Base-by-base conservation (phyloP, 2,329 filamentous ascomycete genomes). In the Graphilbum ipis-grandicollis region DNA sequence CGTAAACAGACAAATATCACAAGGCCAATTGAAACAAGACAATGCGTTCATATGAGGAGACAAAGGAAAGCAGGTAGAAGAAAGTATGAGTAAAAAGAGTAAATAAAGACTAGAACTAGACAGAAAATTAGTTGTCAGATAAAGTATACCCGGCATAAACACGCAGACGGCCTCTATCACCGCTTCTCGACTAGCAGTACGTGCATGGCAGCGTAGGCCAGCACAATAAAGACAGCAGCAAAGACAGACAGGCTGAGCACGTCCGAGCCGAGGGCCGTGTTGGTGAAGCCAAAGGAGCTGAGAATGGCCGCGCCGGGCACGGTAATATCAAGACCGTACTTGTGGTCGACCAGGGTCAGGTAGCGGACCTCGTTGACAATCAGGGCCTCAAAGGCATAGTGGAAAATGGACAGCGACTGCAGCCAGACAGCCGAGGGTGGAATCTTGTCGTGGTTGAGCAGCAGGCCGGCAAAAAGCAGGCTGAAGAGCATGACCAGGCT, bases 401-500 rank as follows among this genome's bases (percentile, higher is more conserved):
- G 90, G 68, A 98, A 98, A 44, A 98, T 98, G 2, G 86, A 94
- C 9, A 98, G 62, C 59, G 71, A 74, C 63, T 98, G 90, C 36
- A 98, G 59, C 90, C 90, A 98, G 43, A 85, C 58, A 2, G 88
- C 81, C 2, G 82, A 73, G 35, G 71, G 66, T 2, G 90, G 90
- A 37, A 94, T 94, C 22, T 83, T 85, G 54, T 94, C 77, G 53
- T 93, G 85, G 56, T 98, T 98, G 42, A 98, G 71, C 39, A 98
- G 66, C 41, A 98, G 75, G 39, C 90, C 90, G 1, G 86, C 88
- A 55, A 98, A 96, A 9, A 98, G 68, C 42, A 98, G 62, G 52
- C 82, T 93, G 65, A 98, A 98, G 9, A 98, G 67, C 90, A 98
- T 98, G 35, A 96, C 84, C 48, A 98, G 60, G 48, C 86, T 92